Base-by-base conservation (phyloP, 768 basidiomycete genomes). In the Gloeophyllum trabeum region DNA sequence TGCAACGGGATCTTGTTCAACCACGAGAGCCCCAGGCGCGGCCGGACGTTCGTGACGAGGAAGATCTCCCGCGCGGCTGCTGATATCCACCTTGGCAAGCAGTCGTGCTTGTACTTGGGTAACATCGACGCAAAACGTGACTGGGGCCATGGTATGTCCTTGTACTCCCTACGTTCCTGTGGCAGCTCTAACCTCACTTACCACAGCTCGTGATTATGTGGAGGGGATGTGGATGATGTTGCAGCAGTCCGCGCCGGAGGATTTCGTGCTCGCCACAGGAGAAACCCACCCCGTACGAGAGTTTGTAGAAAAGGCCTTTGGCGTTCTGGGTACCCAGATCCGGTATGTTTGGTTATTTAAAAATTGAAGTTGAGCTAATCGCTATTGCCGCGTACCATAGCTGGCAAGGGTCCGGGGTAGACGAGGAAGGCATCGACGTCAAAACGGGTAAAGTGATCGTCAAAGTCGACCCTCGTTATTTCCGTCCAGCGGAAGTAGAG, bases 181-280 rank as follows among this genome's bases (percentile, higher is more conserved):
- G 39, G 4, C 5, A 12, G 24, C 4, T n/a, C 39, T 13, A 39
- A 6, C 35, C 20, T n/a, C 20, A 41, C 4, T 6, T n/a, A n/a
- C 25, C 18, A 18, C 46, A 87, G 85, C 85, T 39, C 78, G 76
- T 46, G 86, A 90, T 59, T 96, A 94, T 58, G 84, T 96, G 6
- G 93, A 97, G 63, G 93, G 93, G 30, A 96, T 96, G 93, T 96
- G 92, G 91, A 71, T 73, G 55, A 91, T 98, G 78, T 78, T 97
- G 35, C 93, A 98, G 61, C 90, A 94, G 61, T 68, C 79, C 5
- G 46, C 53, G 18, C 66, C 93, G 1, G 78, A 91, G 6, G 93
- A 98, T 63, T 98, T 87, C 54, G 91, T 96, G 41, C 85, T 96
- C 36, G 91, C 92, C 0, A 96, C 91, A 1, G 91, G 91, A 22